A percentile compares a stretch with the other conserved stretches of the same genome.
Evolutionary conservation across 345 rosid species (phyloP).

Genomic region (Moricandia moricandioides): DNA sequence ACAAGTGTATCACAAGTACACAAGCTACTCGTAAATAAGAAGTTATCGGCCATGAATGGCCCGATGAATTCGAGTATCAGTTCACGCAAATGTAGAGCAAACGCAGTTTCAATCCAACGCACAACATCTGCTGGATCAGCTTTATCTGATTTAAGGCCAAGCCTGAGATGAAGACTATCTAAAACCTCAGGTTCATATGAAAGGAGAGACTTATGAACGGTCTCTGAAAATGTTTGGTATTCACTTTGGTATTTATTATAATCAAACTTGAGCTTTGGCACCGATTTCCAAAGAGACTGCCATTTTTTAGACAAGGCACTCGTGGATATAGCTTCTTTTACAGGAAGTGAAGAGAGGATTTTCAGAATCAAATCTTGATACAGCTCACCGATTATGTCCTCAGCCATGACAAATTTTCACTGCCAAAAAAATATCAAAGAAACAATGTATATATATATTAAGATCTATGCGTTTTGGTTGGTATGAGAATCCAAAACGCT

Average conservation of each 20-base stretch:
- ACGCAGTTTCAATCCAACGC: background rate
- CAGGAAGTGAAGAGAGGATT: constrained; percentile 4
- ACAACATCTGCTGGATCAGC: background rate
- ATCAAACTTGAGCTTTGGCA: background rate
- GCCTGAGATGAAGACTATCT: background rate
- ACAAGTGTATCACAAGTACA: background rate
- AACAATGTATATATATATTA: background rate
- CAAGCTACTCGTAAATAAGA: background rate
- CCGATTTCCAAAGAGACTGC: constrained; percentile 2
- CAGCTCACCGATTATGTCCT: background rate
- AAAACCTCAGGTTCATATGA: background rate
- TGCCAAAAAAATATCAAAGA: background rate
- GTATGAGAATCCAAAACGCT: background rate
- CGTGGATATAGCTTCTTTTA: background rate
- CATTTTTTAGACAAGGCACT: constrained; percentile 13
- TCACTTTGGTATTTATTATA: background rate
- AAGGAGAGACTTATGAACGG: background rate
- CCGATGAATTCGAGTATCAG: background rate
- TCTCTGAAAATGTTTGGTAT: background rate
- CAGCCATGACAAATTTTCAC: background rate
- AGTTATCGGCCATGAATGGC: background rate
- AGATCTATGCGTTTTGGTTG: background rate
- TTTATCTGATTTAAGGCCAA: background rate
- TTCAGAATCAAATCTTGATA: background rate
- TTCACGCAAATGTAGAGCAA: constrained; percentile 3